Conservation (phyloP, 1,284 basidiomycete genomes). For the Exobasidium cylindrosporum region DNA sequence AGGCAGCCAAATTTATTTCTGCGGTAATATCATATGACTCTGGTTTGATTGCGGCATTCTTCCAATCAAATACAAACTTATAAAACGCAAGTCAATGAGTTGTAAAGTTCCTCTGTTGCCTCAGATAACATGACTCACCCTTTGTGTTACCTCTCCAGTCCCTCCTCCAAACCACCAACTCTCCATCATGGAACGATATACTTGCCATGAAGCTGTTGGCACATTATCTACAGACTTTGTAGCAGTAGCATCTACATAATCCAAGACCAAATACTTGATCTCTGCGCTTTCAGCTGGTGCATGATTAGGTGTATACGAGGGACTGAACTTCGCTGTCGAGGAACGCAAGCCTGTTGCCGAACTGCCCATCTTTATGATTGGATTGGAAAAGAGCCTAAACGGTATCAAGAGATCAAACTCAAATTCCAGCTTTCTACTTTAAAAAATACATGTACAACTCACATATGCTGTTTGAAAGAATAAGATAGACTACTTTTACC, state of each 20-base stretch:
- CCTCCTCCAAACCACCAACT: conserved; percentile 11
- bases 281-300: background rate
- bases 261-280: conserved; percentile 5
- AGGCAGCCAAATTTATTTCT: conserved; percentile 4
- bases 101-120: too few relatives aligned
- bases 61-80: conserved; percentile 13
- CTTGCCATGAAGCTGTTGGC: background rate
- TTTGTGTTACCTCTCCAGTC: background rate
- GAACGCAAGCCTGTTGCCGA: conserved; percentile 7
- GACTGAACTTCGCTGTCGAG: background rate
- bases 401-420: background rate
- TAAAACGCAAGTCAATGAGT: too few relatives aligned
- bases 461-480: conserved; percentile 14
- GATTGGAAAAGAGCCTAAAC: conserved; percentile 11
- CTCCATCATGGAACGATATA: background rate
- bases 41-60: conserved; percentile 7
- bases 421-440: too few relatives aligned
- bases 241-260: conserved; percentile 6
- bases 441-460: background rate
- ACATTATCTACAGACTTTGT: background rate
- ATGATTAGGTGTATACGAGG: background rate
- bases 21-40: conserved; percentile 7
- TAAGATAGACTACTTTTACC: background rate
- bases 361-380: conserved; percentile 5
- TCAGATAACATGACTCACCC: conserved; percentile 7